phyloP scores from a whole-genome alignment of 1,139 yeast genomes.

The Diutina mesorugosa region DNA sequence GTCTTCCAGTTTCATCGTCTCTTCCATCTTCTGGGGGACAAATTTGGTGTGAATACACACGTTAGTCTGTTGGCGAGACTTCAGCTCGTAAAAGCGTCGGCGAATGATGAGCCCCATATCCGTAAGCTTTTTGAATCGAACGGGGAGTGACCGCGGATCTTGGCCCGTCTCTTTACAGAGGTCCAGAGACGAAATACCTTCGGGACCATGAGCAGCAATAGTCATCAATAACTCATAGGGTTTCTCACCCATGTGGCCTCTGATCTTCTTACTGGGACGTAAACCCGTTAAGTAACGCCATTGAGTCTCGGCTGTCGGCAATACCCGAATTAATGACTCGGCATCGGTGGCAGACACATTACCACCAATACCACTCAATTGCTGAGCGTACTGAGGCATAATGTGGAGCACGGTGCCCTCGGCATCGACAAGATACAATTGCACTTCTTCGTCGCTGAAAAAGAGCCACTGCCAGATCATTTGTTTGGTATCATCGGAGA shows the following conservation, averaged over 20 bases:
- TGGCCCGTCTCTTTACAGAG: conserved; percentile 1
- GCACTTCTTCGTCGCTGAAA: background rate
- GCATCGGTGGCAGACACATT: background rate
- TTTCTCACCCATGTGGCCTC: background rate
- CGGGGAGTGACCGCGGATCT: conserved; percentile 1
- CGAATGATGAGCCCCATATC: background rate
- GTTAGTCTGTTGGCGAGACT: background rate
- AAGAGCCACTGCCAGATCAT: conserved; percentile 2
- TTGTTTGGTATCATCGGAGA: background rate
- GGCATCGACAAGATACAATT: background rate
- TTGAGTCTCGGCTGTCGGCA: background rate
- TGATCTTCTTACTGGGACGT: background rate
- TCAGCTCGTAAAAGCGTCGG: background rate
- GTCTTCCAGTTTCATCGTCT: background rate
- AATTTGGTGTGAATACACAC: background rate
- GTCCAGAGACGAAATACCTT: conserved; percentile 1
- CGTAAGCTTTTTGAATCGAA: background rate
- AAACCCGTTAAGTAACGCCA: background rate
- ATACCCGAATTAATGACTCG: background rate
- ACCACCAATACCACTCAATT: background rate
- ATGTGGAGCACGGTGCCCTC: background rate
- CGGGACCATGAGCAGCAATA: background rate
- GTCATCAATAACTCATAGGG: background rate
- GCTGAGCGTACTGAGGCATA: background rate
- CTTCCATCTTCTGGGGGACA: background rate